These are phyloP conservation scores for Pontederia crassipes DNA, from an alignment of 176 grass and related monocot genomes.

Conservation along the genomic window DNA sequence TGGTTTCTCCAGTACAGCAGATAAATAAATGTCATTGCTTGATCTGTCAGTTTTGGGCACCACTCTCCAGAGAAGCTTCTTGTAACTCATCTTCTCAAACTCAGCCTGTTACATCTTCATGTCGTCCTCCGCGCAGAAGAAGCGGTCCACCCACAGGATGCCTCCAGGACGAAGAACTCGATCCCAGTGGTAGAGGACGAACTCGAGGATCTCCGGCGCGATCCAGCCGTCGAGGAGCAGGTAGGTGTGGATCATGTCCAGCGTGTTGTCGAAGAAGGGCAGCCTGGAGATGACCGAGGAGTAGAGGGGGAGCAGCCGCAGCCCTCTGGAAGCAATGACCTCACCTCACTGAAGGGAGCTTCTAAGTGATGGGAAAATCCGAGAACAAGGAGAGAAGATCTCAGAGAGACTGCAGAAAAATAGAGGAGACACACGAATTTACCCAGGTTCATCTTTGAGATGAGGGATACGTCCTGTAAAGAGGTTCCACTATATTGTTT, in stretches of 20 bases:
- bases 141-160: constrained; percentile 35
- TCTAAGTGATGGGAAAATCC: no score
- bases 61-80: constrained; percentile 26
- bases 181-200: constrained; percentile 40
- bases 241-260: constrained; percentile 35
- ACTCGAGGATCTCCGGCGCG: constrained; percentile 26
- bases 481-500: no score
- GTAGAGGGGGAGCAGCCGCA: constrained; percentile 28
- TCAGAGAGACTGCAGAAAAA: no score
- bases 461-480: no score
- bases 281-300: constrained; percentile 28
- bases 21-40: constrained; percentile 30
- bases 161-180: constrained; percentile 33
- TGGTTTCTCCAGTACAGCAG: constrained; percentile 41
- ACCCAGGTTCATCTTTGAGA: no score
- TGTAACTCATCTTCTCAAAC: no score
- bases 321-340: constrained; percentile 34
- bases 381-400: no score
- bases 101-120: no score
- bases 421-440: no score
- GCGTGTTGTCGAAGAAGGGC: no score
- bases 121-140: constrained; percentile 28
- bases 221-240: constrained; percentile 39
- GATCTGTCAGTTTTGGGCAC: constrained; percentile 37
- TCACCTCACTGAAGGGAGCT: constrained; percentile 34